Evolutionary conservation across 768 basidiomycete species (phyloP), one percentile per base, ranked within the genome.

Genomic region (Pleurotus salmoneostramineus): DNA sequence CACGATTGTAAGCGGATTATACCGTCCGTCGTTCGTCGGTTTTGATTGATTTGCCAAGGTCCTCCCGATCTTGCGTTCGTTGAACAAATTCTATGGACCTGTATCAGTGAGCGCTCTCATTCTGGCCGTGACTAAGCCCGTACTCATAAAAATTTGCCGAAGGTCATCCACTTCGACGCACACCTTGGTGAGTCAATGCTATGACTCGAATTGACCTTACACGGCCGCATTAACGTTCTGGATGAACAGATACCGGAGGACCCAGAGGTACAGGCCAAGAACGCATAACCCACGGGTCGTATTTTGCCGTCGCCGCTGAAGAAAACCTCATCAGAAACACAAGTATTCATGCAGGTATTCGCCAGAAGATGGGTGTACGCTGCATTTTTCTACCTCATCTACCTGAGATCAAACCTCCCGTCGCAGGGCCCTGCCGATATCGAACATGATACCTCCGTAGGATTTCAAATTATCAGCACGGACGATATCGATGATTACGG

Each of bases 301-400:
- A 84, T 73, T 89, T 89, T 70, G 77, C 78, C 68, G 63, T 81
- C 37, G 87, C 88, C 0, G 72, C 72, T 8, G 76, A 82, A 61
- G 83, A 85, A 56, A 78, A 80, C 2, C 77, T 85, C 27, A 73
- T 89, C 65, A 70, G 77, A 43, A 80, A 83, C 60, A 74, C 75
- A 5, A 85, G 82, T 56, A 79, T 89, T n/a, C 88, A 89, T 64
- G 88, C 83, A 17, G 87, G 87, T 5, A 82, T 89, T 61, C 74
- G 87, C 37, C 84, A 81, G 63, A 83, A 85, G 60, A 70, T 88
- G 48, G 59, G 64, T 21, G 84, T 83, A 58, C 61, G 77, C 37
- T 5, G 27, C 34, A 17, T 32, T 33, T 6, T 14, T 40, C 6
- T 40, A 6, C 37, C 37, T 40, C 14, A 40, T 14, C 14, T 6